phyloP scores from a whole-genome alignment of 768 basidiomycete genomes.

The Phlebiopsis flavidoalba region DNA sequence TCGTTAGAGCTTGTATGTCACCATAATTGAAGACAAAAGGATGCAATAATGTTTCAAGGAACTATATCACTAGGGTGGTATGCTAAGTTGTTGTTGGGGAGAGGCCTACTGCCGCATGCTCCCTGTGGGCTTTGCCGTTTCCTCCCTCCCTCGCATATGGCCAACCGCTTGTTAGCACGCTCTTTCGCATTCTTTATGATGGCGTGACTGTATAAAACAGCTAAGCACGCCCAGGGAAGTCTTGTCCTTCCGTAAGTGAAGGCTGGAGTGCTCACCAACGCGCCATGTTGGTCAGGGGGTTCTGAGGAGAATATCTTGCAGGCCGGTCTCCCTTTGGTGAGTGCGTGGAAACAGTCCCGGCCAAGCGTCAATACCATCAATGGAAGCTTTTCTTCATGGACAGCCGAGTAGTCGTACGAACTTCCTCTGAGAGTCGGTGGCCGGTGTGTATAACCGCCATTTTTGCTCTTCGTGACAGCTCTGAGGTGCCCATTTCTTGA shows the following conservation, averaged over 20 bases:
- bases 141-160: slow-evolving; percentile 44
- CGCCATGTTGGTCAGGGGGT: slow-evolving; percentile 76
- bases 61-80: background rate
- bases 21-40: background rate
- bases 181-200: slow-evolving; percentile 48
- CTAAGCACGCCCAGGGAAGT: background rate
- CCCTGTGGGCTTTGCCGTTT: slow-evolving; percentile 44
- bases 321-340: slow-evolving; percentile 84
- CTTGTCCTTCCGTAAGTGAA: background rate
- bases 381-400: slow-evolving; percentile 28
- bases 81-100: slow-evolving; percentile 7
- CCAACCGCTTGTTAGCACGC: slow-evolving; percentile 29
- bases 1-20: background rate
- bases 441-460: slow-evolving; percentile 62
- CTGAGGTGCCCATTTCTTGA: too few relatives aligned
- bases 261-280: slow-evolving; percentile 40
- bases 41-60: background rate
- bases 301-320: slow-evolving; percentile 71
- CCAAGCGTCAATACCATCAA: slow-evolving; percentile 20
- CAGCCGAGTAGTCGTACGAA: slow-evolving; percentile 52
- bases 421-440: slow-evolving; percentile 54
- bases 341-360: slow-evolving; percentile 30
- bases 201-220: slow-evolving; percentile 38
- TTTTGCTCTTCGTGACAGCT: slow-evolving; percentile 54
- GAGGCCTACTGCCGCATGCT: slow-evolving; percentile 55